These are phyloP conservation scores for Ascochyta koolunga DNA, from an alignment of 2,329 filamentous ascomycete species.

Conservation along the genomic window DNA sequence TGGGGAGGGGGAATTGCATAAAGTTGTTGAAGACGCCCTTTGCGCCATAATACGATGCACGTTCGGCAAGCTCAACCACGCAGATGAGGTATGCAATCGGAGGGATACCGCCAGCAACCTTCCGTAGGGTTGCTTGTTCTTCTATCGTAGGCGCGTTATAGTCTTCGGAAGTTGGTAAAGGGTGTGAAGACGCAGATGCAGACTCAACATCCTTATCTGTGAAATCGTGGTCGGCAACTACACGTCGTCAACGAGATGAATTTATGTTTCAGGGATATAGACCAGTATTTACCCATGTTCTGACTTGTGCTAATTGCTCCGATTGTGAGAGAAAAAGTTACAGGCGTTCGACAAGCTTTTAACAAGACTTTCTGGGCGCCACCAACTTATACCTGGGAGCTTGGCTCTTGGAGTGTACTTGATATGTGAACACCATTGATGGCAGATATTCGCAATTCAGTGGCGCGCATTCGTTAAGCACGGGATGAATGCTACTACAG, in stretches of 20 bases:
- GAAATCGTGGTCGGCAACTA: not conserved
- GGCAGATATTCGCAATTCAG: conserved; percentile 1
- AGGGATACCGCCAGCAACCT: conserved; percentile 59
- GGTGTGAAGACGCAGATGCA: conserved; percentile 8
- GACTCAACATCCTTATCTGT: conserved; percentile 10
- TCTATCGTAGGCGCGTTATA: conserved; percentile 52
- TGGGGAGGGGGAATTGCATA: conserved; percentile 65
- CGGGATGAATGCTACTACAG: conserved; percentile 4
- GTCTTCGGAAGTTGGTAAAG: not conserved
- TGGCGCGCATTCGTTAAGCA: not conserved
- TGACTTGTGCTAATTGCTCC: not conserved
- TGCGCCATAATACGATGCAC: conserved; percentile 66
- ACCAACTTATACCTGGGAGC: conserved; percentile 6
- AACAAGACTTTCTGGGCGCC: conserved; percentile 13
- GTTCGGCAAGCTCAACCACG: conserved; percentile 65
- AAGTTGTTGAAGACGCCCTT: conserved; percentile 65
- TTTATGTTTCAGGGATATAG: too few species aligned
- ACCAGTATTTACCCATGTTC: not conserved
- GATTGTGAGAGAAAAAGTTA: not conserved
- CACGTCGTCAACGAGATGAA: not conserved
- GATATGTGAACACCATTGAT: too few species aligned
- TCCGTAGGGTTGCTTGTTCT: conserved; percentile 54
- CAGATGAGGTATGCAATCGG: conserved; percentile 63
- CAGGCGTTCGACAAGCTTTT: conserved; percentile 6
- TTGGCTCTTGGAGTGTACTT: not conserved